These are phyloP conservation scores for Phytophthora quininea DNA, from an alignment of 352 stramenopile species.

Conservation along the genomic window DNA sequence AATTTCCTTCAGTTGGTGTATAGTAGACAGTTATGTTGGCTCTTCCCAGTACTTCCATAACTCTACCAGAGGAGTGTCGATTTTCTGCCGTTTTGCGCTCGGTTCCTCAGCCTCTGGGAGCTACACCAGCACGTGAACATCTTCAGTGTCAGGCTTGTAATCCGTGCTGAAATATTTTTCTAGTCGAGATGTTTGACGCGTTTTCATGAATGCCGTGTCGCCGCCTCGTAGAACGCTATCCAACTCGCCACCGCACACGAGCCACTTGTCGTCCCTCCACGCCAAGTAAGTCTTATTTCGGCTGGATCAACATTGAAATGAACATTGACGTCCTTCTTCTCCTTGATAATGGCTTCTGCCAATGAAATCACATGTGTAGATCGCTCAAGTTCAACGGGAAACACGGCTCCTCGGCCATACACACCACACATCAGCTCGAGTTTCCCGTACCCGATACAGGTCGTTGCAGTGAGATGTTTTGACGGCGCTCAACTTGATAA, in stretches of 20 bases:
- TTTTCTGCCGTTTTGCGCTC: too few relatives aligned
- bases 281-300: constrained; percentile 21
- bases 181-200: neutral
- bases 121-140: too few relatives aligned
- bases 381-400: constrained; percentile 15
- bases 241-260: constrained; percentile 10
- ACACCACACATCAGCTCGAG: constrained; percentile 10
- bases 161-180: too few relatives aligned
- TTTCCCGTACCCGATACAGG: too few relatives aligned
- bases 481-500: too few relatives aligned
- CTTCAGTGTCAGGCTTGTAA: too few relatives aligned
- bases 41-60: too few relatives aligned
- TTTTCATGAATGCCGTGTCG: neutral
- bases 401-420: constrained; percentile 23
- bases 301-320: neutral
- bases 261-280: constrained; percentile 22
- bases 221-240: neutral
- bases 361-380: constrained; percentile 18
- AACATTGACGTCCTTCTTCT: constrained; percentile 1
- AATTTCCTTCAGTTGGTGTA: too few relatives aligned
- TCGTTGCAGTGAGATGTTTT: too few relatives aligned
- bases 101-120: too few relatives aligned
- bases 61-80: too few relatives aligned
- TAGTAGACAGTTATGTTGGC: too few relatives aligned
- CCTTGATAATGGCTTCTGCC: constrained; percentile 14